phyloP scores from a whole-genome alignment of 768 basidiomycete genomes.

The Phaffia tasmanica region DNA sequence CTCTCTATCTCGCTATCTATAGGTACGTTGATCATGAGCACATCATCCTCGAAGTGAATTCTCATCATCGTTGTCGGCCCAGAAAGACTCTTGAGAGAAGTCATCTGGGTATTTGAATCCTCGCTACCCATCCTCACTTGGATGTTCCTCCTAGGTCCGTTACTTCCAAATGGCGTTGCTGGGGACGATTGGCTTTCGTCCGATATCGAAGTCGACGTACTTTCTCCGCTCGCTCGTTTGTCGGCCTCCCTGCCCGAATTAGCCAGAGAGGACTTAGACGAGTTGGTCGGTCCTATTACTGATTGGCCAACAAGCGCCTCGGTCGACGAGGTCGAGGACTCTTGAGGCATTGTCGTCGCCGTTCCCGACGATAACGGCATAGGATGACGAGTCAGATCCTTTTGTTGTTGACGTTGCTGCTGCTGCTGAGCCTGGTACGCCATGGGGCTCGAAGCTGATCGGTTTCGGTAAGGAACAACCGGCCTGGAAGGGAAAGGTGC shows the following conservation, averaged over 20 bases:
- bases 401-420: slow-evolving; percentile 15
- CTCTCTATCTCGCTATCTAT: not conserved
- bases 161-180: slow-evolving; percentile 5
- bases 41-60: slow-evolving; percentile 23
- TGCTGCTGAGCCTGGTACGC: slow-evolving; percentile 35
- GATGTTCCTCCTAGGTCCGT: not conserved
- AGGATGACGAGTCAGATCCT: not conserved
- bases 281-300: slow-evolving; percentile 7
- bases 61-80: slow-evolving; percentile 8
- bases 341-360: not conserved
- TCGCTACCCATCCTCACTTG: slow-evolving; percentile 15
- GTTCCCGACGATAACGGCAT: not conserved
- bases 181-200: slow-evolving; percentile 17
- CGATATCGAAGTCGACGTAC: slow-evolving; percentile 18
- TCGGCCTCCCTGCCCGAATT: slow-evolving; percentile 1
- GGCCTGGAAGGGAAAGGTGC: slow-evolving; percentile 3
- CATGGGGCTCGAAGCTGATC: slow-evolving; percentile 40
- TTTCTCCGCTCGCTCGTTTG: slow-evolving; percentile 14
- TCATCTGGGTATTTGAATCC: slow-evolving; percentile 10
- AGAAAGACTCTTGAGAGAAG: not conserved
- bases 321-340: slow-evolving; percentile 9
- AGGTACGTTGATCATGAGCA: slow-evolving; percentile 13
- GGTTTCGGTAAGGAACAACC: slow-evolving; percentile 36
- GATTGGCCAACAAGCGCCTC: slow-evolving; percentile 10
- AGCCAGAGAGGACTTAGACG: slow-evolving; percentile 18